Conservation (phyloP, 331 rosid species). For the Malus hybrid region DNA sequence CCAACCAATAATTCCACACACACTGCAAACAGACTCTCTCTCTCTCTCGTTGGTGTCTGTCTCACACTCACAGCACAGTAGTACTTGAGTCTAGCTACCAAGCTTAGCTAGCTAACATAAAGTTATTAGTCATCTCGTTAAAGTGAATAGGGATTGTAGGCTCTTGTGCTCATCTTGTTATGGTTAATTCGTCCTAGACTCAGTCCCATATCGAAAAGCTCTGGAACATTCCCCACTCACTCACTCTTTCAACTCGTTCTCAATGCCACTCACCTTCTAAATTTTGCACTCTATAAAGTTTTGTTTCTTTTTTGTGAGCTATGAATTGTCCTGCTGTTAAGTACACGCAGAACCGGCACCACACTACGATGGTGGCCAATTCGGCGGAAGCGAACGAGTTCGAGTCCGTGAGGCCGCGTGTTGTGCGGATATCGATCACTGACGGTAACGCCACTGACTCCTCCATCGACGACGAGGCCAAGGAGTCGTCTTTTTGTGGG, state of each 20-base stretch:
- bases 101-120: no score
- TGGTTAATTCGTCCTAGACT: slow-evolving; percentile 99
- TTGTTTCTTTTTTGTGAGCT: background rate
- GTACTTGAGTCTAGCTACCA: no score
- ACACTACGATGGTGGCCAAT: slow-evolving; percentile 28
- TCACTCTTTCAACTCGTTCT: slow-evolving; percentile 13
- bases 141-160: slow-evolving; percentile 48
- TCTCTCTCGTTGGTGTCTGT: no score
- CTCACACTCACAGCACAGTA: no score
- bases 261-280: slow-evolving; percentile 24
- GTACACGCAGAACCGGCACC: slow-evolving; percentile 38
- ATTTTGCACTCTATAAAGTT: slow-evolving; percentile 14
- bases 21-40: no score
- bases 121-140: no score
- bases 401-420: slow-evolving; percentile 17
- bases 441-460: slow-evolving; percentile 86
- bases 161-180: slow-evolving; percentile 74
- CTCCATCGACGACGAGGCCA: slow-evolving; percentile 60
- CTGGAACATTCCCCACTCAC: slow-evolving; percentile 52
- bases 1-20: no score
- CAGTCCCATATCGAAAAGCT: slow-evolving; percentile 68
- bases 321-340: slow-evolving; percentile 34
- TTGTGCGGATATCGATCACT: slow-evolving; percentile 50
- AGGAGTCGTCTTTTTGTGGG: background rate
- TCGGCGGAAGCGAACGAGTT: background rate